These are phyloP conservation scores for Penicillium sp. DNA, from an alignment of 2,329 filamentous ascomycete genomes.

Conservation along the genomic window DNA sequence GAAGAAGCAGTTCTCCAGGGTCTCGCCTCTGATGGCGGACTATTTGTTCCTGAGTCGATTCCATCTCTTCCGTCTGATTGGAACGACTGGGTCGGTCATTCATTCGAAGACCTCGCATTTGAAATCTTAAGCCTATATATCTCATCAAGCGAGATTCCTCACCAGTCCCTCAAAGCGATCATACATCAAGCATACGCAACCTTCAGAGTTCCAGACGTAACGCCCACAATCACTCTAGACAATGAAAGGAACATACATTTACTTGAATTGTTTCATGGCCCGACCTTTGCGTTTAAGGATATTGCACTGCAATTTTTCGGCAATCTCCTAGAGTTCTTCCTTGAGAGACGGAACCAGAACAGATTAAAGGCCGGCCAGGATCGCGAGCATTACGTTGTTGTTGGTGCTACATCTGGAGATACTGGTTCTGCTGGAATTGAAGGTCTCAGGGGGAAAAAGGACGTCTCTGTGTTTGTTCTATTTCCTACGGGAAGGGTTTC, in stretches of 20 bases:
- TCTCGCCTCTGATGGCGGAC: conserved; percentile 77
- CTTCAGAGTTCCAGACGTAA: conserved; percentile 75
- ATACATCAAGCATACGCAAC: conserved; percentile 82
- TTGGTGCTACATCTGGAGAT: conserved; percentile 81
- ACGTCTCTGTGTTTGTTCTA: conserved; percentile 95
- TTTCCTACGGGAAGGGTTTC: conserved; percentile 87
- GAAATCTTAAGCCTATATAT: conserved; percentile 86
- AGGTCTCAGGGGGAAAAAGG: conserved; percentile 88
- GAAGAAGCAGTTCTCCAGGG: conserved; percentile 88
- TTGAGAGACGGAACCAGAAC: conserved; percentile 42
- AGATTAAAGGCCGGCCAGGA: conserved; percentile 44
- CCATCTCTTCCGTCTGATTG: conserved; percentile 60
- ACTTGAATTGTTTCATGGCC: conserved; percentile 93
- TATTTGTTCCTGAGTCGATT: conserved; percentile 83
- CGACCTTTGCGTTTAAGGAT: conserved; percentile 94
- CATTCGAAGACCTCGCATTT: conserved; percentile 76
- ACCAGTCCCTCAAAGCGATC: conserved; percentile 73
- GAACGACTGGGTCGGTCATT: conserved; percentile 70
- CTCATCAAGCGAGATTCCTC: conserved; percentile 74
- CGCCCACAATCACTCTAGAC: conserved; percentile 74
- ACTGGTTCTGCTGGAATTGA: conserved; percentile 96
- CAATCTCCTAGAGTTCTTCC: conserved; percentile 65
- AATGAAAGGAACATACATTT: conserved; percentile 69
- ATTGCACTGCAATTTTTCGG: conserved; percentile 89
- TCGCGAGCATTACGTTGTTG: conserved; percentile 76